Percentiles rank a stretch among this genome's conserved stretches.
Evolutionary conservation across 306 rosid species (phyloP).

Genomic region (Acacia melanoxylon): DNA sequence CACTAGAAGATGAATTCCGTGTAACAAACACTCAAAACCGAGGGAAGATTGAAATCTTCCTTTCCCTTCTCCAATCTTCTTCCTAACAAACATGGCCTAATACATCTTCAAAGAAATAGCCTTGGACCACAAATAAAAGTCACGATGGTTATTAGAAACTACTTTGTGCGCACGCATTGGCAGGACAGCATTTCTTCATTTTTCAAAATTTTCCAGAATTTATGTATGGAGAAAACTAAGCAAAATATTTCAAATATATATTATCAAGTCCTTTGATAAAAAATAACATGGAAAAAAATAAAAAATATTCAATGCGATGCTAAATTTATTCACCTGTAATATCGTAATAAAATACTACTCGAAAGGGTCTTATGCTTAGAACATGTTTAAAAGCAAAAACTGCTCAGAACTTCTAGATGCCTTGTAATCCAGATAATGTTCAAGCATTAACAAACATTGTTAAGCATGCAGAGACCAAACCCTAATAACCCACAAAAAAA

Average conservation of each 20-base stretch:
- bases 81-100: too few species aligned
- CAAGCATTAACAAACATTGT: background rate
- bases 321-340: background rate
- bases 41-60: too few species aligned
- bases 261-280: background rate
- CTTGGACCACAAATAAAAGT: background rate
- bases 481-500: background rate
- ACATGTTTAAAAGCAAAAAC: background rate
- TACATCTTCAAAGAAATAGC: background rate
- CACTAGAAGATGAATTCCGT: too few species aligned
- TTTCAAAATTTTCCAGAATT: background rate
- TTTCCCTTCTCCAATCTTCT: too few species aligned
- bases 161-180: background rate
- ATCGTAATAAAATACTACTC: too few species aligned
- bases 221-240: background rate
- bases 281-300: background rate
- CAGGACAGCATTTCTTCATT: background rate
- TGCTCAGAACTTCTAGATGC: background rate
- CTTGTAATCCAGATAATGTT: conserved; percentile 3
- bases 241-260: background rate
- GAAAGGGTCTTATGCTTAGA: too few species aligned
- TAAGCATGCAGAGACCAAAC: conserved; percentile 6
- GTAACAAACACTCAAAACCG: too few species aligned
- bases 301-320: background rate
- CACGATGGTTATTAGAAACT: background rate